These are phyloP conservation scores for Torrubiellomyces zombiae DNA, from an alignment of 2,329 filamentous ascomycete genomes.

Conservation along the genomic window DNA sequence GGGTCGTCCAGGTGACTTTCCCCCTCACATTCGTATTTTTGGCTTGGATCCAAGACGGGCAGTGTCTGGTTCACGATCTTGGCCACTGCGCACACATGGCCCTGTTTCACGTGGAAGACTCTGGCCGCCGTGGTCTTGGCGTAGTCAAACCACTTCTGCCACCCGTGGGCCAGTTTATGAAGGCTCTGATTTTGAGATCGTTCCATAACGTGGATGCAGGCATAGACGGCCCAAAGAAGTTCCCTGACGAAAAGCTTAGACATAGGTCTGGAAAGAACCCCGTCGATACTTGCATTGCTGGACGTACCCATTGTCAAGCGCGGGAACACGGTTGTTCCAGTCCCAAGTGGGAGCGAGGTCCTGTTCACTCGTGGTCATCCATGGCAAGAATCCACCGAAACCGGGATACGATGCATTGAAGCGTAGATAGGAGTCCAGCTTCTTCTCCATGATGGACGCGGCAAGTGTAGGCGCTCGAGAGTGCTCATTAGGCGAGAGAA, in stretches of 20 bases:
- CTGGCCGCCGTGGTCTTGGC: conserved; percentile 18
- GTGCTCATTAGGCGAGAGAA: conserved; percentile 18
- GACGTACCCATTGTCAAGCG: conserved; percentile 21
- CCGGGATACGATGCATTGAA: conserved; percentile 25
- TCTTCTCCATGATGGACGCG: conserved; percentile 18
- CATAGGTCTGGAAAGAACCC: too few species aligned
- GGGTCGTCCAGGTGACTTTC: conserved; percentile 20
- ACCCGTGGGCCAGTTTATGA: conserved; percentile 15
- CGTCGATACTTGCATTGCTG: too few species aligned
- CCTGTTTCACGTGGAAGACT: conserved; percentile 20
- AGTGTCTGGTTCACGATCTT: conserved; percentile 18
- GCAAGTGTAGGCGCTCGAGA: conserved; percentile 15
- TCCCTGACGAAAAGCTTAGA: too few species aligned
- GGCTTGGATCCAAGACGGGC: conserved; percentile 10
- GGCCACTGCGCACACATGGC: conserved; percentile 22
- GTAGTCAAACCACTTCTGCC: conserved; percentile 24
- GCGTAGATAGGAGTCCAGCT: conserved; percentile 20
- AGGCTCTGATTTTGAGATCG: conserved; percentile 8
- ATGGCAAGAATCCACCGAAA: conserved; percentile 23
- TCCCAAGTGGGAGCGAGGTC: conserved; percentile 17
- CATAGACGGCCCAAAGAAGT: conserved; percentile 25
- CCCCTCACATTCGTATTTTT: conserved; percentile 20
- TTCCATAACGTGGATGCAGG: conserved; percentile 19
- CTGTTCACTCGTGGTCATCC: conserved; percentile 15
- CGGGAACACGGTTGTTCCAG: conserved; percentile 22